phyloP scores from a whole-genome alignment of 2,329 filamentous ascomycete species.

The Fusarium setosum region DNA sequence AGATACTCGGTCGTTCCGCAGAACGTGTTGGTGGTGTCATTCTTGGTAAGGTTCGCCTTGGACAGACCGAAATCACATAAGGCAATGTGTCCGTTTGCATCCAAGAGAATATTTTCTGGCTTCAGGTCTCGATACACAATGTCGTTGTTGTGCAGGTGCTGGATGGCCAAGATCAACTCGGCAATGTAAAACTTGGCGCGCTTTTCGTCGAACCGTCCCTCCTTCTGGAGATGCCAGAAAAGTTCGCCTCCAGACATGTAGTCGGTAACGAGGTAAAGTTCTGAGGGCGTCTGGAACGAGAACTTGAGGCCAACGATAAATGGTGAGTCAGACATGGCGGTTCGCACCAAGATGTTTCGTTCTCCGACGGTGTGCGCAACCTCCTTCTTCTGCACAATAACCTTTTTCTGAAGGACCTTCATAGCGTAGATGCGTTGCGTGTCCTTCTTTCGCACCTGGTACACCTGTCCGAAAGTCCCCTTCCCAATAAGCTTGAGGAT shows the following conservation, averaged over 20 bases:
- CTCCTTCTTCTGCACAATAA: constrained; percentile 99
- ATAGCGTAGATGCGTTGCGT: constrained; percentile 97
- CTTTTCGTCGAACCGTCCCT: constrained; percentile 93
- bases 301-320: constrained; percentile 99
- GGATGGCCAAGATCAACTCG: constrained; percentile 92
- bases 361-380: constrained; percentile 97
- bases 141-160: constrained; percentile 95
- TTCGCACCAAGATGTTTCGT: constrained; percentile 95
- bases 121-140: constrained; percentile 98
- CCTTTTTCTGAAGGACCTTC: constrained; percentile 99
- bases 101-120: constrained; percentile 95
- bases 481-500: constrained; percentile 97
- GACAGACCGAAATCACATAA: constrained; percentile 97
- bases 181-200: constrained; percentile 99
- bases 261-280: constrained; percentile 97
- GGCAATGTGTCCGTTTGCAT: constrained; percentile 97
- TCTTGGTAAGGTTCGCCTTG: constrained; percentile 96
- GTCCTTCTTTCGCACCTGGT: constrained; percentile 97
- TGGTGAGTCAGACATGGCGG: constrained; percentile 93
- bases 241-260: constrained; percentile 99
- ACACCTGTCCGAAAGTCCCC: constrained; percentile 98
- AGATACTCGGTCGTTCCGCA: constrained; percentile 98
- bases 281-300: constrained; percentile 96
- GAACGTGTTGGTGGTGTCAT: constrained; percentile 98
- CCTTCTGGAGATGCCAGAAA: constrained; percentile 98